Evolutionary conservation across 768 basidiomycete species (phyloP), one percentile per base, ranked within the genome.

Genomic region (Hypholoma fasciculare): DNA sequence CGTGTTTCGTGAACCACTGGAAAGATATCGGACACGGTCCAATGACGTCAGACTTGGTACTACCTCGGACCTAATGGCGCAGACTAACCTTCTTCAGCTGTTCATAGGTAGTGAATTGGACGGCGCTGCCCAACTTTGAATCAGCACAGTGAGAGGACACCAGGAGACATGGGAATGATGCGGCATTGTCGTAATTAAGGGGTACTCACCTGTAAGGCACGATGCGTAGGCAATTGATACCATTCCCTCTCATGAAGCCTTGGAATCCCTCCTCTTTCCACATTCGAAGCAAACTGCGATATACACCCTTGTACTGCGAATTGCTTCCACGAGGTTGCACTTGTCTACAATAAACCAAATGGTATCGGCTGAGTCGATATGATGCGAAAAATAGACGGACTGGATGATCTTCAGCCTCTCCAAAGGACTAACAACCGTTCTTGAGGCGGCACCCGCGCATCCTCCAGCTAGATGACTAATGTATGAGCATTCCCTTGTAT

Each of bases 381-480:
- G 4, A 23, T 23, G 4, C 4, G 23, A 43, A 54, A 42, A n/a
- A 23, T 48, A 2, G 36, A 80, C 92, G 68, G 65, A 96, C 95
- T 96, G 89, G 60, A 99, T 97, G 68, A 99, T 98, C 74, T 99
- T 99, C 54, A 98, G 78, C 58, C 96, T 78, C 67, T 98, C 95
- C 13, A 98, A 72, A 9, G 96, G 96, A 64, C 87, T 89, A 49
- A 98, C 96, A 13, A 97, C 92, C 2, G 96, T 97, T 54, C 96
- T 79, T 58, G 90, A 93, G 8, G 92, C 86, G 61, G 83, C 83
- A 39, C 83, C 83, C 13, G 83, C 83, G 69, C 78, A 80, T 66
- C 82, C 82, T 44, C 82, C 82, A 63, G 82, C 82, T 83, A 60
- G 36, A 57, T 39, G 50, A 53, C 39, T 59, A 50, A 50, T 61